phyloP scores from a whole-genome alignment of 306 rosid species.

The Psophocarpus tetragonolobus region DNA sequence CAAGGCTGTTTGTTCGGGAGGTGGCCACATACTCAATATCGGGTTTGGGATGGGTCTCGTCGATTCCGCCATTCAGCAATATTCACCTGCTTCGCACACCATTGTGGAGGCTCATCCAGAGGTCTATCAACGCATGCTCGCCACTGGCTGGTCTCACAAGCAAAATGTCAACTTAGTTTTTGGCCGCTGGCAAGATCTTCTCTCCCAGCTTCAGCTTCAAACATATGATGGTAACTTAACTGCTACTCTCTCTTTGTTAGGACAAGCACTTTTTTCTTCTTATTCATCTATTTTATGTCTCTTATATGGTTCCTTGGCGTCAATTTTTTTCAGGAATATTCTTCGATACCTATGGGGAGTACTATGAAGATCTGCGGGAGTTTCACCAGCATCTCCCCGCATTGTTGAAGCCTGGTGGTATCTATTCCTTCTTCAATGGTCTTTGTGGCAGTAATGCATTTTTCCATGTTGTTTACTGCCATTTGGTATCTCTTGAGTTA shows the following conservation, averaged over 20 bases:
- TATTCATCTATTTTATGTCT: too few relatives aligned
- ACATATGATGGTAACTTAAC: conserved; percentile 79
- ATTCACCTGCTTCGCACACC: conserved; percentile 66
- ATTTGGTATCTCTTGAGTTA: conserved; percentile 83
- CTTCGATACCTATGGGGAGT: conserved; percentile 95
- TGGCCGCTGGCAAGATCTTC: conserved; percentile 92
- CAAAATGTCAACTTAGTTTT: conserved; percentile 67
- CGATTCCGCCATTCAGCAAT: conserved; percentile 83
- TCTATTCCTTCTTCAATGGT: conserved; percentile 92
- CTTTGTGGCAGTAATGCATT: conserved; percentile 94
- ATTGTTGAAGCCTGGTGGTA: conserved; percentile 79
- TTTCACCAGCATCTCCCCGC: conserved; percentile 85
- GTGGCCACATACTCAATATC: conserved; percentile 76
- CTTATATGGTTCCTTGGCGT: conserved; percentile 15
- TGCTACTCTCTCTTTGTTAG: too few relatives aligned
- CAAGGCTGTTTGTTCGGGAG: conserved; percentile 86
- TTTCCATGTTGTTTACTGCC: conserved; percentile 92
- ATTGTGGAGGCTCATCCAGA: conserved; percentile 93
- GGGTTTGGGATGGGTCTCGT: conserved; percentile 97
- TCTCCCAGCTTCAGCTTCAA: conserved; percentile 64
- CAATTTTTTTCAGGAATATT: conserved; percentile 72
- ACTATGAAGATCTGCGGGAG: conserved; percentile 87
- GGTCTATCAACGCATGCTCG: conserved; percentile 75
- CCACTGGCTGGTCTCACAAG: conserved; percentile 69
- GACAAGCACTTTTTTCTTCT: too few relatives aligned